Evolutionary conservation across 257 asterid genomes (phyloP).

Genomic region (Solanum dulcamara): DNA sequence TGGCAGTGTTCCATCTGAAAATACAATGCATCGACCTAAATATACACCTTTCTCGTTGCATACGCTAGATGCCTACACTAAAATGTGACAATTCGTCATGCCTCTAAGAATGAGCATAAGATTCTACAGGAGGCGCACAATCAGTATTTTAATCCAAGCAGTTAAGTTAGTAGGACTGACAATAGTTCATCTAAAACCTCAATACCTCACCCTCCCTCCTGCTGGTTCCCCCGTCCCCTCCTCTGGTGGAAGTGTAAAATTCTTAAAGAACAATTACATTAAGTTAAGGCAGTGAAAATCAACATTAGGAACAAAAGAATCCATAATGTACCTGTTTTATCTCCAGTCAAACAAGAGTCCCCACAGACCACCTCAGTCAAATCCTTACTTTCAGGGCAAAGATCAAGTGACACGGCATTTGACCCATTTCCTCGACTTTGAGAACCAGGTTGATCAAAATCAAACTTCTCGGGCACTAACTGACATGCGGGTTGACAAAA

Average conservation of each 20-base stretch:
- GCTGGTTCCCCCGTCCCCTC: background rate
- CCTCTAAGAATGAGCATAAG: background rate
- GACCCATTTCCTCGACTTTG: conserved; percentile 19
- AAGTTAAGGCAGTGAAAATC: background rate
- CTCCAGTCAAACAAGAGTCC: conserved; percentile 34
- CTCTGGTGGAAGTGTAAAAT: background rate
- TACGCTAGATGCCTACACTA: background rate
- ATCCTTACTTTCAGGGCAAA: conserved; percentile 54
- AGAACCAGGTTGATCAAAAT: conserved; percentile 25
- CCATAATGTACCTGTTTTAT: conserved; percentile 46
- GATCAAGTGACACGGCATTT: conserved; percentile 20
- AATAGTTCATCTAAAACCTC: background rate
- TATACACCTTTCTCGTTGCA: background rate
- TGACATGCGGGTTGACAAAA: conserved; percentile 47
- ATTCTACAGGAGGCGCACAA: background rate
- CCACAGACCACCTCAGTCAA: conserved; percentile 37
- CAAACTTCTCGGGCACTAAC: conserved; percentile 30
- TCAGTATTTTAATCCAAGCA: background rate
- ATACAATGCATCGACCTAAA: background rate
- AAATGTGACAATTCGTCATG: background rate
- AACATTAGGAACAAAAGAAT: background rate
- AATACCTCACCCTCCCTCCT: background rate
- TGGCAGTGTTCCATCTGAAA: background rate
- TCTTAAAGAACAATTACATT: background rate
- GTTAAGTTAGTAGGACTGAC: background rate